Evolutionary conservation across 345 rosid genomes (phyloP), one percentile per base, ranked within the genome.

Genomic region (Trapa bicornis): DNA sequence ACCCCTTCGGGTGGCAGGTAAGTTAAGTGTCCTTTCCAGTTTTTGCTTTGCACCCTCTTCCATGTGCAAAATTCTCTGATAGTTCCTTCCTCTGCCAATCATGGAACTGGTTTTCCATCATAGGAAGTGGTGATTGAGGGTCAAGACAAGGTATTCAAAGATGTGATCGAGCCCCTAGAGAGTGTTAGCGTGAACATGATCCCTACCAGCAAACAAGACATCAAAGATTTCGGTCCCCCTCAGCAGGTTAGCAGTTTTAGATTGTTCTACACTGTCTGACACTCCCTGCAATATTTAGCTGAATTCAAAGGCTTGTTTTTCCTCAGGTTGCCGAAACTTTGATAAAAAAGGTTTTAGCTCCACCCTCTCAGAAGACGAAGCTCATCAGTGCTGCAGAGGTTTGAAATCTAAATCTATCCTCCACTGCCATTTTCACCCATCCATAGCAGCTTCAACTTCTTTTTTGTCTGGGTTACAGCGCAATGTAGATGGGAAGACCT

Each of bases 1-100:
- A 83, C 78, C 98, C 97, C 41, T 90, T 90, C 60, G 96, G 98
- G 14, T 90, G 98, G 97, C 91, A 93, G 94, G 98, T 88, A 58
- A 32, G 63, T 16, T 35, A 11, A 8, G 33, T 5, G 10, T 22
- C 60, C 63, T 58, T 58, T 13, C 38, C 14, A 11, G 38, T 9
- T 54, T 54, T 17, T n/a, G 32, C 29, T 54, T 17, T n/a, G 32
- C 29, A 9, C 11, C 33, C 9, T 45, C 35, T 45, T 54, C 33
- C 22, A n/a, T n/a, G 17, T 17, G 63, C 63, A 33, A 35, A 22
- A 71, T 32, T 33, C 39, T 39, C 12, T 35, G 47, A 12, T 66
- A n/a, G 33, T 63, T 37, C 52, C 61, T 32, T 38, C 45, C 50
- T 66, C 29, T 17, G 32, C 35, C 0, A 16, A 11, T 47, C 16